Evolutionary conservation across 1,139 yeast genomes (phyloP).

Genomic region (Geotrichum phurueaensis): DNA sequence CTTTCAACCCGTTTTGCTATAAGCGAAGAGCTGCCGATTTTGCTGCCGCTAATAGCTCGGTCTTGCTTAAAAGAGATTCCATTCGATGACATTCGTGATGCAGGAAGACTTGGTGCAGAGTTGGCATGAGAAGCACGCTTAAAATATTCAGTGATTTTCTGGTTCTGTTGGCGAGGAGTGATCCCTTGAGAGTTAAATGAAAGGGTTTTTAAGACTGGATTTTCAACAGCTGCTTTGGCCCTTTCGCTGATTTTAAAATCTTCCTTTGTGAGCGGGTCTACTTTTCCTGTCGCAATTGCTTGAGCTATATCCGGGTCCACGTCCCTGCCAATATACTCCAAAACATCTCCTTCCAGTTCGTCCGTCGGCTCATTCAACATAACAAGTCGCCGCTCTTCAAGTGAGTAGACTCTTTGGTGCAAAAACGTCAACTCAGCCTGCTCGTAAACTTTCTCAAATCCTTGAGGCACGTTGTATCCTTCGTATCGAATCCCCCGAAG

Average conservation of each 20-base stretch:
- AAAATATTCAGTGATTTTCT: constrained; percentile 10
- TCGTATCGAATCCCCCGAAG: constrained; percentile 55
- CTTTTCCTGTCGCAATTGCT: constrained; percentile 55
- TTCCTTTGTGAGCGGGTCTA: constrained; percentile 60
- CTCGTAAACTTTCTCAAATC: constrained; percentile 54
- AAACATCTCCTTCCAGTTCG: constrained; percentile 36
- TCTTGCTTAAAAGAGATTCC: not conserved
- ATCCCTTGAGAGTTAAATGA: not conserved
- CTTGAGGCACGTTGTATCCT: constrained; percentile 50
- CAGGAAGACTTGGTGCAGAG: constrained; percentile 4
- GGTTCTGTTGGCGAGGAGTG: not conserved
- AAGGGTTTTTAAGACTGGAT: not conserved
- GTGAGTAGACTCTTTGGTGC: constrained; percentile 81
- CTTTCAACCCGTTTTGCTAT: not conserved
- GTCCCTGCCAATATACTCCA: constrained; percentile 58
- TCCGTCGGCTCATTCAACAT: constrained; percentile 54
- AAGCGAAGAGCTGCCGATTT: not conserved
- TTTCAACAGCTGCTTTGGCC: not conserved
- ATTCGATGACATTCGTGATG: not conserved
- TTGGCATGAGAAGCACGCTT: constrained; percentile 6
- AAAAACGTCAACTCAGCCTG: constrained; percentile 77
- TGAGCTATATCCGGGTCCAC: constrained; percentile 44
- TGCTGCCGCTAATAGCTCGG: not conserved
- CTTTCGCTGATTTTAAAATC: not conserved
- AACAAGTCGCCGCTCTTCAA: constrained; percentile 43